Percentiles rank a stretch among this genome's conserved stretches.
Conservation (phyloP, 148 eudicot genomes). For the Salicornia ramosissima region DNA sequence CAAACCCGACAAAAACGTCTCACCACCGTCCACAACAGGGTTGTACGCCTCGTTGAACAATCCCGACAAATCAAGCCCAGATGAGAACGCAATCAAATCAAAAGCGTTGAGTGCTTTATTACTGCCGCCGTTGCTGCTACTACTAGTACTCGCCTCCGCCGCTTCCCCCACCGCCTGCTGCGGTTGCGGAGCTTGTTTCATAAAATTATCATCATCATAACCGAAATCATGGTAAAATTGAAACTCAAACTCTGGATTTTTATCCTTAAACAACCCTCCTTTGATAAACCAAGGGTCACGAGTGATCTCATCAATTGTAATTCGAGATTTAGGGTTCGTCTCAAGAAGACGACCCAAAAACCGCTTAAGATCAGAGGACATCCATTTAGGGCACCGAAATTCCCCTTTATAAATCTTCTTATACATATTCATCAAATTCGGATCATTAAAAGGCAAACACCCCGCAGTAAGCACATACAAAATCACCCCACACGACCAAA, state of each 20-base stretch:
- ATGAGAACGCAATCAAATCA: constrained; percentile 52
- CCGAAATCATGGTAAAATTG: constrained; percentile 22
- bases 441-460: constrained; percentile 66
- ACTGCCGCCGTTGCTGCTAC: too few species aligned
- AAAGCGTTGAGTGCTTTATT: constrained; percentile 41
- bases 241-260: constrained; percentile 18
- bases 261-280: constrained; percentile 26
- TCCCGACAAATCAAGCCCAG: constrained; percentile 49
- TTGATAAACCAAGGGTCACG: constrained; percentile 61
- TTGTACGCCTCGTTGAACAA: constrained; percentile 28
- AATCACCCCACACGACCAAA: constrained; percentile 80
- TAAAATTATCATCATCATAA: neutral
- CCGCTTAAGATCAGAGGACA: constrained; percentile 52
- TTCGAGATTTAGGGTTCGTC: constrained; percentile 47
- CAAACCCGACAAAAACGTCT: constrained; percentile 29
- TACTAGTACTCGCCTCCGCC: constrained; percentile 7
- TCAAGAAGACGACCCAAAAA: constrained; percentile 52
- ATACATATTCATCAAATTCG: constrained; percentile 67
- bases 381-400: constrained; percentile 61
- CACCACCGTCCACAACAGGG: constrained; percentile 14
- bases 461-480: constrained; percentile 66
- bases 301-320: constrained; percentile 52
- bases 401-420: constrained; percentile 72
- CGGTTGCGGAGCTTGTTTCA: neutral
- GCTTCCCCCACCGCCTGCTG: neutral